These are phyloP conservation scores for Trametes versicolor DNA, from an alignment of 1,284 basidiomycete species.

Conservation along the genomic window DNA sequence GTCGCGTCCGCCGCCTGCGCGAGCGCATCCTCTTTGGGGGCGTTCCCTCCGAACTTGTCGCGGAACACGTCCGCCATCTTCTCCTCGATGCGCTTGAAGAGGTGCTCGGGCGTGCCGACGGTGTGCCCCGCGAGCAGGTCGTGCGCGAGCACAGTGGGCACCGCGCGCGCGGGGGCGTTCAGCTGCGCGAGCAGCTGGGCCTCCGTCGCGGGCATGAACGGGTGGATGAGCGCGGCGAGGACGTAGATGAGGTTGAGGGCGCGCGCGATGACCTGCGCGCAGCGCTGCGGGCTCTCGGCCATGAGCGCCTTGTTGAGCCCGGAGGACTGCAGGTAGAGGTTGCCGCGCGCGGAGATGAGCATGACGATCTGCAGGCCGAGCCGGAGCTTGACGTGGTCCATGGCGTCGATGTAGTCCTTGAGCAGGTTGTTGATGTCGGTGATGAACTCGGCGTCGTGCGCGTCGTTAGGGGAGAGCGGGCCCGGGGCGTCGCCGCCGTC, in stretches of 20 bases:
- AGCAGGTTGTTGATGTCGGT: slow-evolving; percentile 84
- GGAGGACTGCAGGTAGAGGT: slow-evolving; percentile 93
- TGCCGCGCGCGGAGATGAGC: slow-evolving; percentile 92
- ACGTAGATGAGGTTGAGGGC: slow-evolving; percentile 95
- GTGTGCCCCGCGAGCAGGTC: slow-evolving; percentile 91
- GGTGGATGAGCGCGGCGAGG: slow-evolving; percentile 87
- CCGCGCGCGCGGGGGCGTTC: slow-evolving; percentile 86
- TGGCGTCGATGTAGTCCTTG: slow-evolving; percentile 84
- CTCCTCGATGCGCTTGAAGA: slow-evolving; percentile 96
- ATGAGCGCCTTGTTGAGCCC: slow-evolving; percentile 94
- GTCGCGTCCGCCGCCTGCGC: slow-evolving; percentile 51
- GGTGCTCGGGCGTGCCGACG: slow-evolving; percentile 87
- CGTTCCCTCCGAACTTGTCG: slow-evolving; percentile 70
- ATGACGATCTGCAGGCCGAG: slow-evolving; percentile 90
- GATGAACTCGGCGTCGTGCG: slow-evolving; percentile 82
- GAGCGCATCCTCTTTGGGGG: slow-evolving; percentile 44
- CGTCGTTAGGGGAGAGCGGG: slow-evolving; percentile 72
- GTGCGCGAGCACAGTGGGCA: slow-evolving; percentile 73
- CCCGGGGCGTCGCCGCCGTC: slow-evolving; percentile 78
- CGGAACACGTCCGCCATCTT: slow-evolving; percentile 90
- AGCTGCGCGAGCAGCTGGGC: slow-evolving; percentile 88
- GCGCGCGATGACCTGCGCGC: slow-evolving; percentile 90
- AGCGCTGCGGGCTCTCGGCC: slow-evolving; percentile 82
- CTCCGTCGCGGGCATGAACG: slow-evolving; percentile 96
- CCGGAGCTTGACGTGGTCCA: slow-evolving; percentile 94